Base-by-base conservation (phyloP, 2,329 filamentous ascomycete species). In the Colletotrichum sp. region DNA sequence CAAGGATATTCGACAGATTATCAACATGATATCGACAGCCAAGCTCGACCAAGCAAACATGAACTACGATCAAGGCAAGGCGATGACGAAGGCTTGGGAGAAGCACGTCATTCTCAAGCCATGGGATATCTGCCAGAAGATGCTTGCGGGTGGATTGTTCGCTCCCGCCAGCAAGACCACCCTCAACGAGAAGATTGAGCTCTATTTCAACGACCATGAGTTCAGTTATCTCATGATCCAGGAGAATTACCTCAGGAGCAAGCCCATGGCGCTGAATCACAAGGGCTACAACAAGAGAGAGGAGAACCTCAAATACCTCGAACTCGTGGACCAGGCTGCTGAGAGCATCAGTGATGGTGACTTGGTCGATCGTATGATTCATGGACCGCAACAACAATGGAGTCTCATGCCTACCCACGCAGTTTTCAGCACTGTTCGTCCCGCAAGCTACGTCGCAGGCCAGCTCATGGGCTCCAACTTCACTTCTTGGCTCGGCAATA, bases 141-240 rank as follows among this genome's bases (percentile, higher is more conserved):
- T 99, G 83, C 91, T 99, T 7, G 95, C 92, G 30, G 93, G 95
- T 6, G 95, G 95, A 48, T 92, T 98, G 85, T 99, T 99, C 85
- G 90, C 95, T 28, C 90, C 93, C 6, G 92, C 93, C 66, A 98
- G 95, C 85, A 98, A 95, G 79, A 89, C 95, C 4, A 98, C 95
- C 0, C 87, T 99, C 43, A 99, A 99, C 83, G 96, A 99, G 84
- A 99, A 99, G 89, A 97, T 98, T 77, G 96, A 99, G 85, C 92
- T 99, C 2, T 99, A 99, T 84, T 99, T 99, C 89, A 99, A 99
- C 84, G 97, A 99, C 81, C 97, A 99, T 82, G 97, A 99, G 81
- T 98, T 99, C 86, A 98, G 96, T 81, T 97, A 93, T 82, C 89
- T 99, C 69, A 99, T 99, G 97, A 93, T 99, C 63, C 97, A 99